phyloP scores from a whole-genome alignment of 2,329 filamentous ascomycete genomes.

The Talaromyces rugulosus region DNA sequence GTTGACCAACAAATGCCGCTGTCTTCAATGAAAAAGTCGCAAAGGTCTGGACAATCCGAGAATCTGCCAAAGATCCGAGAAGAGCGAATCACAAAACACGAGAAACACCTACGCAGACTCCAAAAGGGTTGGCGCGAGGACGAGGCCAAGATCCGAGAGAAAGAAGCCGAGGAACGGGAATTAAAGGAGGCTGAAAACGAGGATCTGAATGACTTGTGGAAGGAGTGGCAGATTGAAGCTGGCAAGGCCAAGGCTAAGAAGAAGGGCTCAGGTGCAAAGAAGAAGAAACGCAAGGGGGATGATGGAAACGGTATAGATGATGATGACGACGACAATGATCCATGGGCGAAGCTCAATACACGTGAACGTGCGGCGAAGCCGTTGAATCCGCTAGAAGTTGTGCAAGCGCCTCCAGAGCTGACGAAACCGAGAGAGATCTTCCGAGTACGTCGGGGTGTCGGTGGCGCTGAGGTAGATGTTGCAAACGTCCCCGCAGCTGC shows the following conservation, averaged over 20 bases:
- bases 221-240: slow-evolving; percentile 56
- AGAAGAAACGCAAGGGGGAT: slow-evolving; percentile 40
- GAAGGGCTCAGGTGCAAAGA: slow-evolving; percentile 31
- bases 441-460: slow-evolving; percentile 60
- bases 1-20: slow-evolving; percentile 84
- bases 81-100: slow-evolving; percentile 71
- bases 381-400: slow-evolving; percentile 50
- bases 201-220: slow-evolving; percentile 61
- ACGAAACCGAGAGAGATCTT: slow-evolving; percentile 60
- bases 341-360: slow-evolving; percentile 71
- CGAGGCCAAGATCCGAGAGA: slow-evolving; percentile 57
- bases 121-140: slow-evolving; percentile 56
- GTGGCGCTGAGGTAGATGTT: slow-evolving; percentile 63
- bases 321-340: slow-evolving; percentile 62
- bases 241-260: slow-evolving; percentile 49
- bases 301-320: slow-evolving; percentile 30
- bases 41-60: slow-evolving; percentile 17
- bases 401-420: slow-evolving; percentile 71
- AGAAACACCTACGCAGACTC: slow-evolving; percentile 67
- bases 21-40: slow-evolving; percentile 61
- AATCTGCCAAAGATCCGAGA: slow-evolving; percentile 38
- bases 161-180: slow-evolving; percentile 74
- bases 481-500: slow-evolving; percentile 64
- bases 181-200: slow-evolving; percentile 72
- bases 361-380: slow-evolving; percentile 39